Conservation (phyloP, 1,139 yeast genomes). For the Kazachstania sp. region DNA sequence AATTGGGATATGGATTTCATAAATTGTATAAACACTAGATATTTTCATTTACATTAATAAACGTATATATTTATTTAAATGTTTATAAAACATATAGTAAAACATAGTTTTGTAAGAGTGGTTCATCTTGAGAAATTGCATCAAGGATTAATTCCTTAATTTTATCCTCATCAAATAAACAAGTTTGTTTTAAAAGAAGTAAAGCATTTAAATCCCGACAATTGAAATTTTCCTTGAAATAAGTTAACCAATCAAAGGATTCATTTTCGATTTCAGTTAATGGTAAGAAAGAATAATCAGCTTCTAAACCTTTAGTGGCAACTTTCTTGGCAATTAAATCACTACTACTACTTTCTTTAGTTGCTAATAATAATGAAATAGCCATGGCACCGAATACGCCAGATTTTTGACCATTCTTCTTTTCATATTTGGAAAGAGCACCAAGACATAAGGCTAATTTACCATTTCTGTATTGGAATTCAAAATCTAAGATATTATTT, state of each 20-base stretch:
- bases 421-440: conserved; percentile 33
- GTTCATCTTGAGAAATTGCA: conserved; percentile 20
- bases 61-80: conserved; percentile 2
- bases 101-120: conserved; percentile 19
- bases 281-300: conserved; percentile 24
- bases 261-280: conserved; percentile 15
- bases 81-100: conserved; percentile 17
- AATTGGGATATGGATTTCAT: no score
- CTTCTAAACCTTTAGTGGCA: conserved; percentile 32
- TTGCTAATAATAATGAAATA: conserved; percentile 19
- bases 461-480: conserved; percentile 36
- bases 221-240: conserved; percentile 13
- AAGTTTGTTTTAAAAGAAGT: conserved; percentile 15
- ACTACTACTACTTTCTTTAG: conserved; percentile 14
- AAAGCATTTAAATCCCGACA: conserved; percentile 13
- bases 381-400: conserved; percentile 24
- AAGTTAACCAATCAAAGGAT: conserved; percentile 21
- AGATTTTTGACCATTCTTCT: conserved; percentile 10
- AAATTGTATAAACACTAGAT: no score
- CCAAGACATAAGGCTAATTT: conserved; percentile 41
- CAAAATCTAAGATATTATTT: conserved; percentile 38
- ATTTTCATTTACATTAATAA: no score
- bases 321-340: conserved; percentile 32
- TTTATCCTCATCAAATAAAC: conserved; percentile 7
- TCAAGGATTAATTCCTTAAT: conserved; percentile 20